phyloP scores from a whole-genome alignment of 306 rosid genomes.

The Abrus precatorius region DNA sequence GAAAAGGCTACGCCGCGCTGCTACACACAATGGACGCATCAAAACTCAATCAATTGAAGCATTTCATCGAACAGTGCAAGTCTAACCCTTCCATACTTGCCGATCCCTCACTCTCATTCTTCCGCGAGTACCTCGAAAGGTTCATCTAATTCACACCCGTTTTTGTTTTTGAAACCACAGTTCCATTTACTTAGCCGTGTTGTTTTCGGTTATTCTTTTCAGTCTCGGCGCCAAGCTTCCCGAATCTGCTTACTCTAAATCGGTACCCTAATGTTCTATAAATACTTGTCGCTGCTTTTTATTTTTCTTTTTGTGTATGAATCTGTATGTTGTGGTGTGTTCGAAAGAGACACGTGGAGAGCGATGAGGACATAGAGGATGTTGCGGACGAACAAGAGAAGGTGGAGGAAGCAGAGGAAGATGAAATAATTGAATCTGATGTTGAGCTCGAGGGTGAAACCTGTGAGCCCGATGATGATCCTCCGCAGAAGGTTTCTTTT shows the following conservation, averaged over 20 bases:
- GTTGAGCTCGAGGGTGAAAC: constrained; percentile 85
- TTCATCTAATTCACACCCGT: background rate
- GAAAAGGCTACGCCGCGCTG: constrained; percentile 13
- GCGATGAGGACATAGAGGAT: constrained; percentile 77
- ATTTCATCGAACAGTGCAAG: constrained; percentile 80
- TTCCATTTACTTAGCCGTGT: background rate
- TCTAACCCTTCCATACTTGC: constrained; percentile 75
- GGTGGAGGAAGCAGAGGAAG: constrained; percentile 77
- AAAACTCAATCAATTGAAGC: constrained; percentile 72
- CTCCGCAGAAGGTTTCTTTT: constrained; percentile 78
- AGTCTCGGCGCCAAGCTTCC: constrained; percentile 84
- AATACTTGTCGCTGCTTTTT: background rate
- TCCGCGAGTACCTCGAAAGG: constrained; percentile 93
- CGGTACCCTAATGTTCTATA: constrained; percentile 57
- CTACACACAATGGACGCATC: constrained; percentile 64
- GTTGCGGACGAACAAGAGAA: constrained; percentile 46
- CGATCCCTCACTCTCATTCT: constrained; percentile 89
- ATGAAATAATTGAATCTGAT: constrained; percentile 85
- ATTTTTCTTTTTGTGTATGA: background rate
- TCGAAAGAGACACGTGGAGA: constrained; percentile 62
- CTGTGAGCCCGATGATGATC: constrained; percentile 82
- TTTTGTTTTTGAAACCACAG: background rate
- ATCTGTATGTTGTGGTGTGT: constrained; percentile 9
- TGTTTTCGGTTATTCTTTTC: background rate
- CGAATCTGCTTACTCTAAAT: constrained; percentile 58